Evolutionary conservation across 1,284 basidiomycete species (phyloP).

Genomic region (Cronartium ribicola): DNA sequence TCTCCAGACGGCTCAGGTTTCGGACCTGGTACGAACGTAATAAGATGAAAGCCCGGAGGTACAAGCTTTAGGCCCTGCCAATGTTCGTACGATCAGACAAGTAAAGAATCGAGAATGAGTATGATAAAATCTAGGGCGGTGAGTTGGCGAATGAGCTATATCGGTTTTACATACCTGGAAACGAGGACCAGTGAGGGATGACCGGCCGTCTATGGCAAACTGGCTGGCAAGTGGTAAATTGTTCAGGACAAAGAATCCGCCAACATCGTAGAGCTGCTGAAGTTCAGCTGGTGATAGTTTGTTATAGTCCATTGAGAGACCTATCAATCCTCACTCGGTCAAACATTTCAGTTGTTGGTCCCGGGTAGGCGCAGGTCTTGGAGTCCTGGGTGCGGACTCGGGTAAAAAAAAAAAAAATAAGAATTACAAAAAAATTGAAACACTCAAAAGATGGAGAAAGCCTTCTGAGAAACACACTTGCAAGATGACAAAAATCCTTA

Average conservation of each 20-base stretch:
- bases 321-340: no score
- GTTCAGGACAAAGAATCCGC: slow-evolving; percentile 29
- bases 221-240: slow-evolving; percentile 15
- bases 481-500: no score
- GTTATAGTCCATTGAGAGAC: slow-evolving; percentile 3
- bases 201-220: slow-evolving; percentile 26
- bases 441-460: no score
- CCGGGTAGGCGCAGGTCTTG: no score
- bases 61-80: slow-evolving; percentile 31
- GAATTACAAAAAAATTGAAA: no score
- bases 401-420: no score
- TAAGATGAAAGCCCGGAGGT: slow-evolving; percentile 38
- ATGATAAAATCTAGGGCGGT: background rate
- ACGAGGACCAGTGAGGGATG: slow-evolving; percentile 9
- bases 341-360: no score
- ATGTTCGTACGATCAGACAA: background rate
- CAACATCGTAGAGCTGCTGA: slow-evolving; percentile 6
- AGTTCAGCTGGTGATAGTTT: slow-evolving; percentile 16
- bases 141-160: background rate
- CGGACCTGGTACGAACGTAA: slow-evolving; percentile 15
- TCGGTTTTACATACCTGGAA: slow-evolving; percentile 9
- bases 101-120: background rate
- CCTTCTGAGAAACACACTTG: no score
- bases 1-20: background rate
- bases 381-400: no score